These are phyloP conservation scores for Aspergillus caelatus DNA, from an alignment of 2,329 filamentous ascomycete species.

Conservation along the genomic window DNA sequence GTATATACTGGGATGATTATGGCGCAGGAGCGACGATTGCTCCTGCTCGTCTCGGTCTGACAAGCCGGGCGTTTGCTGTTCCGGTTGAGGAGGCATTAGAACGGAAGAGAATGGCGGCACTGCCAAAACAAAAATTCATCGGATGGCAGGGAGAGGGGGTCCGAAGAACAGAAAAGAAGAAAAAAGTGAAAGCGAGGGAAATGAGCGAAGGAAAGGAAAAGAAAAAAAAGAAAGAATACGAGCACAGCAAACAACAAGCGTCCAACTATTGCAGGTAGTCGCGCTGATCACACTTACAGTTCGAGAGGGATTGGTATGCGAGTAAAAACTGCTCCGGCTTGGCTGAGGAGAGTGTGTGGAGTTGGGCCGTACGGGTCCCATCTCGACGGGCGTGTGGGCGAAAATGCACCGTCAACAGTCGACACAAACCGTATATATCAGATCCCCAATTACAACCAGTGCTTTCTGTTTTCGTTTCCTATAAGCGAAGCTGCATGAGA, in stretches of 20 bases:
- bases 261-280: background rate
- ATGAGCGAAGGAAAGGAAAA: no score
- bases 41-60: slow-evolving; percentile 22
- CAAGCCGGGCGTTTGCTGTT: slow-evolving; percentile 12
- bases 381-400: background rate
- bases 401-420: background rate
- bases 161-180: background rate
- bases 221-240: background rate
- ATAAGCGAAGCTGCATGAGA: background rate
- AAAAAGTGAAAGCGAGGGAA: background rate
- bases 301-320: slow-evolving; percentile 3
- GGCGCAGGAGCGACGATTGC: slow-evolving; percentile 29
- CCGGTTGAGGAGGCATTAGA: slow-evolving; percentile 4
- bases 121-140: background rate
- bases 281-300: slow-evolving; percentile 5
- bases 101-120: background rate
- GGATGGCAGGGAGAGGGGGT: no score
- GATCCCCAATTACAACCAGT: no score
- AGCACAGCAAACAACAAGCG: background rate
- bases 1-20: slow-evolving; percentile 46
- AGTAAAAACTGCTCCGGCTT: slow-evolving; percentile 14
- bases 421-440: background rate
- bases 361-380: slow-evolving; percentile 5
- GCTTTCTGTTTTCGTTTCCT: background rate
- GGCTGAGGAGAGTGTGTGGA: slow-evolving; percentile 6